A percentile compares a stretch with the other conserved stretches of the same genome.
Conservation (phyloP, 768 basidiomycete species). For the Termitomyces sp. region DNA sequence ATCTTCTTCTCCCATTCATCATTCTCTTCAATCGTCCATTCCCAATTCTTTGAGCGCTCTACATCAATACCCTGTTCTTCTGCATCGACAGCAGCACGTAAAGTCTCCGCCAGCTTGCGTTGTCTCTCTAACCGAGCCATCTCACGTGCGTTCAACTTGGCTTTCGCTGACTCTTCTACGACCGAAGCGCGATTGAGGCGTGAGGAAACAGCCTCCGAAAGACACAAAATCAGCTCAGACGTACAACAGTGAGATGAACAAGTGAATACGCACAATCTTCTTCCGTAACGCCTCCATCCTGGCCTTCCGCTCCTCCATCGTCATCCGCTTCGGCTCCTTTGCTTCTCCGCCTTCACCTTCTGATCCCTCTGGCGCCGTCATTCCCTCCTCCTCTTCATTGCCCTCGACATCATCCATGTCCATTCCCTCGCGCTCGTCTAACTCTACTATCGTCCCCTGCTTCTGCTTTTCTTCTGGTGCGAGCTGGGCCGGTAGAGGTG, state of each 20-base stretch:
- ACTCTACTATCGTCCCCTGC: background rate
- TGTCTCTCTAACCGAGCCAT: constrained; percentile 82
- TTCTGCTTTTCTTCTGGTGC: background rate
- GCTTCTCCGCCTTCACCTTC: constrained; percentile 15
- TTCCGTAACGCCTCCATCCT: constrained; percentile 73
- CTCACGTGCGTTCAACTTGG: constrained; percentile 74
- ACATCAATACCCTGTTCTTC: constrained; percentile 90
- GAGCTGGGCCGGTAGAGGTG: background rate
- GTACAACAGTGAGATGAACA: background rate
- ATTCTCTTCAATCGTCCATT: constrained; percentile 92
- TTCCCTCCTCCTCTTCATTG: constrained; percentile 1
- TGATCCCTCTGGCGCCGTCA: constrained; percentile 1
- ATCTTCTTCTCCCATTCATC: constrained; percentile 94
- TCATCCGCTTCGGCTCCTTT: constrained; percentile 24
- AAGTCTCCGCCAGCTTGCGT: constrained; percentile 80
- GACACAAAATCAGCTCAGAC: background rate
- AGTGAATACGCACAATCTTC: constrained; percentile 61
- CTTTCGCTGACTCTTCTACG: constrained; percentile 76
- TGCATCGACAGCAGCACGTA: constrained; percentile 82
- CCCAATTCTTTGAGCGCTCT: constrained; percentile 90
- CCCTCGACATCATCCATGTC: background rate
- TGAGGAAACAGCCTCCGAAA: constrained; percentile 62
- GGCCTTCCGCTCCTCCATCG: constrained; percentile 68
- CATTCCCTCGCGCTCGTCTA: background rate
- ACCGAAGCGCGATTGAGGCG: constrained; percentile 83